These are phyloP conservation scores for Aspergillus oerlinghausenensis DNA, from an alignment of 2,329 filamentous ascomycete species.

Conservation along the genomic window DNA sequence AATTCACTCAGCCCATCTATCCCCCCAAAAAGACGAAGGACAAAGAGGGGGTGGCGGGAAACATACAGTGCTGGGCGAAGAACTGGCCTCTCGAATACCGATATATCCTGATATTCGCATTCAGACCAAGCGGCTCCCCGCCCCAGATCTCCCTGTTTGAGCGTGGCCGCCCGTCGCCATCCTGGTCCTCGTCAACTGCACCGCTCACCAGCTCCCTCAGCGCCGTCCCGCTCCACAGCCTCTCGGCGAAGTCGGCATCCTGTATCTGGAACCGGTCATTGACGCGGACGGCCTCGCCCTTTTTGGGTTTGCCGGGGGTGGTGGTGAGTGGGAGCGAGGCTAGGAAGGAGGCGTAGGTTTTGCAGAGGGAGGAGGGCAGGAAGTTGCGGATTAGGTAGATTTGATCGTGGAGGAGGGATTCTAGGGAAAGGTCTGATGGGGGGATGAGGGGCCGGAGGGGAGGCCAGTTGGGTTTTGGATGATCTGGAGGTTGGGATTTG, in stretches of 20 bases:
- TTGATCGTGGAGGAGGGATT: constrained; percentile 57
- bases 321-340: constrained; percentile 66
- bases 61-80: constrained; percentile 86
- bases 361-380: constrained; percentile 70
- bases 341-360: constrained; percentile 70
- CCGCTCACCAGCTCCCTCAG: constrained; percentile 57
- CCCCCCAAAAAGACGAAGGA: not conserved
- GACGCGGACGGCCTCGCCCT: constrained; percentile 74
- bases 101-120: constrained; percentile 85
- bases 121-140: constrained; percentile 76
- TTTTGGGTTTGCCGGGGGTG: constrained; percentile 72
- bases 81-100: constrained; percentile 82
- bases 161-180: constrained; percentile 25
- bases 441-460: constrained; percentile 65
- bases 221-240: constrained; percentile 72
- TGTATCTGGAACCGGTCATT: constrained; percentile 86
- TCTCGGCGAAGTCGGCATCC: constrained; percentile 67
- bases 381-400: constrained; percentile 70
- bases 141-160: constrained; percentile 58
- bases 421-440: constrained; percentile 57
- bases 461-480: constrained; percentile 60
- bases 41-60: constrained; percentile 19
- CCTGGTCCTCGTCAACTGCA: constrained; percentile 28
- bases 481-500: constrained; percentile 14
- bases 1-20: not conserved